phyloP scores from a whole-genome alignment of 345 rosid genomes.

The Tarenaya hassleriana region DNA sequence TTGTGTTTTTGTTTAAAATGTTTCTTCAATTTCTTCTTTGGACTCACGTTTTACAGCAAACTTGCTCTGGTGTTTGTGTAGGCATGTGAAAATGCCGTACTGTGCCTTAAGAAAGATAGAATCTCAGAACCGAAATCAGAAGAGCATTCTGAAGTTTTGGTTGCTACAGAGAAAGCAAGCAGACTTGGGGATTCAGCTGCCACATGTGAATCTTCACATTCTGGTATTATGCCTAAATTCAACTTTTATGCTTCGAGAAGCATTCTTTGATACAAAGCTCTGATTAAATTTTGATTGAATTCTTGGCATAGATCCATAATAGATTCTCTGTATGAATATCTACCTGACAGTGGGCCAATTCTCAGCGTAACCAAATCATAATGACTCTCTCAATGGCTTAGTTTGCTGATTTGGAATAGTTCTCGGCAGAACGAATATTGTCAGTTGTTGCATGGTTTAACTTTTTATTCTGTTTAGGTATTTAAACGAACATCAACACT shows the following conservation, averaged over 20 bases:
- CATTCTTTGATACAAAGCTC: constrained; percentile 1
- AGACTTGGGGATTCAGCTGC: constrained; percentile 46
- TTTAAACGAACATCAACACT: not conserved
- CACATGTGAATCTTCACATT: constrained; percentile 37
- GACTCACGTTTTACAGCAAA: not conserved
- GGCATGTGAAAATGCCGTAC: constrained; percentile 63
- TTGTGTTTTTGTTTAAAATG: not conserved
- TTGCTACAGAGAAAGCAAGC: constrained; percentile 31
- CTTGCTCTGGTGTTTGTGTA: constrained; percentile 20
- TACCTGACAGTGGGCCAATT: too few species aligned
- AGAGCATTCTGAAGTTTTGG: constrained; percentile 19
- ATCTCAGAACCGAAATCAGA: constrained; percentile 16
- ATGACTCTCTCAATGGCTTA: too few species aligned
- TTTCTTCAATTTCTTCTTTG: constrained; percentile 2
- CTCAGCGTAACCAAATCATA: too few species aligned
- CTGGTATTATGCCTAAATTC: constrained; percentile 36
- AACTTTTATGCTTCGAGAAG: not conserved
- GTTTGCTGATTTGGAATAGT: too few species aligned
- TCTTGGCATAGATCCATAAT: not conserved
- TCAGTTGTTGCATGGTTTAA: constrained; percentile 1
- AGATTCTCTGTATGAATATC: too few species aligned
- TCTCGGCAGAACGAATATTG: constrained; percentile 4
- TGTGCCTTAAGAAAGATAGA: constrained; percentile 33
- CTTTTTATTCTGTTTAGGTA: constrained; percentile 1
- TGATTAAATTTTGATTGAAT: not conserved